Evolutionary conservation across 2,329 filamentous ascomycete species (phyloP).

Genomic region (Clonostachys byssicola): DNA sequence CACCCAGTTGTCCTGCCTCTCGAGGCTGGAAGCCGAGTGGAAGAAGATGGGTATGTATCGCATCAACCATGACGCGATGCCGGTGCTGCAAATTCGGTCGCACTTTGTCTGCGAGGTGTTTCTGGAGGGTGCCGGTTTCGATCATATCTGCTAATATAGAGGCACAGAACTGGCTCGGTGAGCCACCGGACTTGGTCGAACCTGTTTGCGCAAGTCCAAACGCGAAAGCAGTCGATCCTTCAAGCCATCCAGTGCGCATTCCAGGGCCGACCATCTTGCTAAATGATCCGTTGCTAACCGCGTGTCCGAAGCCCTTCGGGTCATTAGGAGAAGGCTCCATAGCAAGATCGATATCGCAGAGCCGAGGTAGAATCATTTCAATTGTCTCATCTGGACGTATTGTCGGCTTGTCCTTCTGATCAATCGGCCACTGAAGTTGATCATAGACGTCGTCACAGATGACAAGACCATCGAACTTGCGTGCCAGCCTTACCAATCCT

Average conservation of each 20-base stretch:
- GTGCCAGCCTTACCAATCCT: constrained; percentile 69
- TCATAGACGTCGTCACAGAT: constrained; percentile 94
- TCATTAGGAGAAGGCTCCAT: constrained; percentile 44
- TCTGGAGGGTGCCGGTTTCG: constrained; percentile 32
- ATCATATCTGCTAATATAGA: constrained; percentile 46
- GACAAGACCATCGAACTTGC: constrained; percentile 76
- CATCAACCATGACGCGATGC: constrained; percentile 48
- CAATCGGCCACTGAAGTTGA: constrained; percentile 72
- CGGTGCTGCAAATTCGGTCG: constrained; percentile 41
- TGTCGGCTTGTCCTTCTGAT: too few species aligned
- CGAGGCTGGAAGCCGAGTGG: constrained; percentile 54
- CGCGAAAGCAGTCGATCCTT: constrained; percentile 57
- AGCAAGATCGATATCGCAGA: constrained; percentile 73
- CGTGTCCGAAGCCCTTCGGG: constrained; percentile 63
- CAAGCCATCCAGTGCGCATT: constrained; percentile 81
- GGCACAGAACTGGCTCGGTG: constrained; percentile 50
- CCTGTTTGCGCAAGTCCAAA: constrained; percentile 48
- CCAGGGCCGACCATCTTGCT: constrained; percentile 84
- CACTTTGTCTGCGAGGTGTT: constrained; percentile 32
- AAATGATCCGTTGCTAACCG: constrained; percentile 83
- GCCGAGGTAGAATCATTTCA: constrained; percentile 61
- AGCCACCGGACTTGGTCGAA: constrained; percentile 51
- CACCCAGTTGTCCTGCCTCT: constrained; percentile 28
- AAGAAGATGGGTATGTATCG: constrained; percentile 54
- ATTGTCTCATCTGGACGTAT: constrained; percentile 1